Conservation (phyloP, 306 rosid genomes). For the Spatholobus suberectus region DNA sequence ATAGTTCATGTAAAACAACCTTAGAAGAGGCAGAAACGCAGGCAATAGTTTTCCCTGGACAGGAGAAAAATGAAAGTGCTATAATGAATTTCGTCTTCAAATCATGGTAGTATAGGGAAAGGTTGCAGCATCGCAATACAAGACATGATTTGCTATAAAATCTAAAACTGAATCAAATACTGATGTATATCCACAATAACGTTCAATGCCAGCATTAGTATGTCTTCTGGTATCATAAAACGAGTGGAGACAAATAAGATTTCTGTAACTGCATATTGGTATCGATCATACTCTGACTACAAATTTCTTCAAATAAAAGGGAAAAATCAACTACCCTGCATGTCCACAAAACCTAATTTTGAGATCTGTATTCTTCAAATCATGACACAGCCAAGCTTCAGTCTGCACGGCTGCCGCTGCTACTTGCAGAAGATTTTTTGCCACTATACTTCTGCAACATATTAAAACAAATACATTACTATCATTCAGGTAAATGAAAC, state of each 20-base stretch:
- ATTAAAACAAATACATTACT: not conserved
- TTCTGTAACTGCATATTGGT: slow-evolving; percentile 36
- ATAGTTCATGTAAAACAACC: not conserved
- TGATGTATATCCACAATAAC: slow-evolving; percentile 43
- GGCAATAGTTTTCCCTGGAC: slow-evolving; percentile 18
- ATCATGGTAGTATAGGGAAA: slow-evolving; percentile 8
- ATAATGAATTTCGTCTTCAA: slow-evolving; percentile 4
- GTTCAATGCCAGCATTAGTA: slow-evolving; percentile 36
- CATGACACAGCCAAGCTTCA: slow-evolving; percentile 40
- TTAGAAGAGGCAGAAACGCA: not conserved
- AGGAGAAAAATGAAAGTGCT: not conserved
- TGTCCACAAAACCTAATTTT: slow-evolving; percentile 49
- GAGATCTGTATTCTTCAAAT: slow-evolving; percentile 30
- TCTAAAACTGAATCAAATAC: slow-evolving; percentile 31
- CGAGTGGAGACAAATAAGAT: slow-evolving; percentile 23
- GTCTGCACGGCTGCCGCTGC: slow-evolving; percentile 48
- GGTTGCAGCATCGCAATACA: slow-evolving; percentile 26
- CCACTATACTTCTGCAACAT: slow-evolving; percentile 54
- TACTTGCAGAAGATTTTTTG: slow-evolving; percentile 54
- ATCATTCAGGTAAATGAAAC: too few species aligned
- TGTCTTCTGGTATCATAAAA: slow-evolving; percentile 30
- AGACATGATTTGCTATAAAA: slow-evolving; percentile 17
- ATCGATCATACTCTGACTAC: slow-evolving; percentile 42
- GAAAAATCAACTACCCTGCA: slow-evolving; percentile 47
- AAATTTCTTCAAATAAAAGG: slow-evolving; percentile 33